Evolutionary conservation across 495 filamentous ascomycete genomes (phyloP), one percentile per base, ranked within the genome.

Genomic region (Aspergillus egyptiacus): DNA sequence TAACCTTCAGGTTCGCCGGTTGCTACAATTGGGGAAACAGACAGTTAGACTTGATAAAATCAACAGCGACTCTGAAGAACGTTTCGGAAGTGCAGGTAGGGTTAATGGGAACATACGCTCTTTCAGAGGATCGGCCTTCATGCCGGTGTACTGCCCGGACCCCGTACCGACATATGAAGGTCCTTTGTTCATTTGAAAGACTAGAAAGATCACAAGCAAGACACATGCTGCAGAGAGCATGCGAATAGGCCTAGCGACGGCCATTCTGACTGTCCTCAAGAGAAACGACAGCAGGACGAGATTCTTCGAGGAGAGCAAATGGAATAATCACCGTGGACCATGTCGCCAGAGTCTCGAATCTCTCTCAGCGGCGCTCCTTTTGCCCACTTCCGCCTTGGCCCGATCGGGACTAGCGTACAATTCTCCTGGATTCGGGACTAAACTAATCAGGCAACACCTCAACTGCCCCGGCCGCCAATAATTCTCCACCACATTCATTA

Each of bases 1-100:
- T 78, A 68, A 15, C 86, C 89, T 47, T 83, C 77, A 22, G 91
- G 91, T 68, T 96, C 91, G 50, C 80, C 82, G 13, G 84, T 91
- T 25, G 74, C 90, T 96, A 57, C 38, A 46, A 3, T 35, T 9
- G 8, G 31, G 22, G 3, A 27, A 32, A 31, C 27, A 23, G 5
- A 28, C 28, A 14, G 35, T 45, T 24, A 57, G 45, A 9, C n/a
- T 6, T 18, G 13, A 31, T 31, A 4, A 41, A 24, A 6, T 2
- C 3, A 22, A 6, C 13, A 13, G 23, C 13, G 14, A 25, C 17
- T 2, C 22, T 22, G n/a, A n/a, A 27, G 28, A 32, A 35, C 20
- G 5, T n/a, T 18, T 28, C 40, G 15, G 17, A 15, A 44, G 23
- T 48, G 33, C 31, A 42, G 53, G 46, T 53, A 48, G 48, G 45